Base-by-base conservation (phyloP, 495 filamentous ascomycete species). In the Endocarpon pusillum region DNA sequence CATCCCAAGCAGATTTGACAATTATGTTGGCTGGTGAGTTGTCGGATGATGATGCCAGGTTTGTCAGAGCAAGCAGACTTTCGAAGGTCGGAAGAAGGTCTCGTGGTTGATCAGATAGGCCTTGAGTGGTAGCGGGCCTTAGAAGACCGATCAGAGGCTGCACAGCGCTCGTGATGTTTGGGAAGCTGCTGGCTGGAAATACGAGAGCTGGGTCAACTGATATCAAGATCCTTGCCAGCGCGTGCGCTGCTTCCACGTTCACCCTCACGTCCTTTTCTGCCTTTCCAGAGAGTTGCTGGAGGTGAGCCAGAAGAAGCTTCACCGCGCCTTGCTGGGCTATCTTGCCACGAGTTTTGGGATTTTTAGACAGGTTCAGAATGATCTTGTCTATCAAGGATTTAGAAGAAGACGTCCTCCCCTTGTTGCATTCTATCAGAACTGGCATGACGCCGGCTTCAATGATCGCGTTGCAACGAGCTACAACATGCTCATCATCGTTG, bases 41-140 rank as follows among this genome's bases (percentile, higher is more conserved):
- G 47, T 82, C 68, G 19, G 77, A 68, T 11, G 73, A 72, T 0
- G 83, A 86, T 1, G 87, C 89, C 5, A 96, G 67, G 44, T 97
- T 97, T 1, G 89, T 94, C 19, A 97, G 68, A 2, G 89, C 91
- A 36, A 96, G 71, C 10, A 96, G 65, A 2, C 78, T 67, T 49
- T 97, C 89, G 47, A 94, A 97, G 3, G 77, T 70, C 0, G 86
- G 82, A 4, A 94, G 66, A n/a, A 94, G 73, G 49, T 87, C 75
- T 28, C 77, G 70, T 1, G 71, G 67, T 10, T 80, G 77, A 16
- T 75, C 69, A 1, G 64, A 56, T 23, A 59, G 32, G 14, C 42
- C 46, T 1, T 48, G 39, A 7, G 48, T 42, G 21, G 58, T 55
- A 22, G 73, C 62, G 4, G 65, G 56, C 1, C 58, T 49, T 11